Evolutionary conservation across 176 grass and related monocot genomes (phyloP).

Genomic region (Areca catechu): DNA sequence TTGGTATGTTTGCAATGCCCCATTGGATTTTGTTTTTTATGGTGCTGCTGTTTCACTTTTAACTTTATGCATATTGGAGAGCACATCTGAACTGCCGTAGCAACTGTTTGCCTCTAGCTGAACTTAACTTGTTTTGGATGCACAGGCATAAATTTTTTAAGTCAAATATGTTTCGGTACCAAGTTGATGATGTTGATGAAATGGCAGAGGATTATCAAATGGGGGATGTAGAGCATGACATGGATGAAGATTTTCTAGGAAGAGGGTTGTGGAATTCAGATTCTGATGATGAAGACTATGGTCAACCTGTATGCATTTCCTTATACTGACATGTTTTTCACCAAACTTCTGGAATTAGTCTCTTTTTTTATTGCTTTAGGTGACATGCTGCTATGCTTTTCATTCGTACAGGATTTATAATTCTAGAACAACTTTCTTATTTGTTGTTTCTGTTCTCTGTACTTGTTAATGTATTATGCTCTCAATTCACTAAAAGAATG

Average conservation of each 20-base stretch:
- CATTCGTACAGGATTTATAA: too few relatives aligned
- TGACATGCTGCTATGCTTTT: too few relatives aligned
- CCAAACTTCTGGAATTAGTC: too few relatives aligned
- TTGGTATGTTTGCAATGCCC: too few relatives aligned
- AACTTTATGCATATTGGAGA: too few relatives aligned
- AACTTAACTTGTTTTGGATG: constrained; percentile 10
- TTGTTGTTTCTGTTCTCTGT: too few relatives aligned
- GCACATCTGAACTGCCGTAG: not conserved
- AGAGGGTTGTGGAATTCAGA: constrained; percentile 33
- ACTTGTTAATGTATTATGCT: too few relatives aligned
- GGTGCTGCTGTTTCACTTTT: too few relatives aligned
- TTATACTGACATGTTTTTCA: too few relatives aligned
- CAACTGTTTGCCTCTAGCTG: not conserved
- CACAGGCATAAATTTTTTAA: constrained; percentile 1
- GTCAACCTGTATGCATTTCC: constrained; percentile 38
- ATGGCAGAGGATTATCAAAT: constrained; percentile 41
- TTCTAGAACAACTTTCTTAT: too few relatives aligned
- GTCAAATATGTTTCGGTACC: constrained; percentile 38
- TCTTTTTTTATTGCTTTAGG: too few relatives aligned
- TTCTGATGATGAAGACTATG: constrained; percentile 55
- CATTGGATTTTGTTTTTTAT: too few relatives aligned
- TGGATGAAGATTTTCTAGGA: constrained; percentile 28
- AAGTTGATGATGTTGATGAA: constrained; percentile 33
- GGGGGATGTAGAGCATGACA: constrained; percentile 29
- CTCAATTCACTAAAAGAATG: not conserved